phyloP scores from a whole-genome alignment of 176 grass and related monocot genomes.

The Miscanthus lutarioriparius region DNA sequence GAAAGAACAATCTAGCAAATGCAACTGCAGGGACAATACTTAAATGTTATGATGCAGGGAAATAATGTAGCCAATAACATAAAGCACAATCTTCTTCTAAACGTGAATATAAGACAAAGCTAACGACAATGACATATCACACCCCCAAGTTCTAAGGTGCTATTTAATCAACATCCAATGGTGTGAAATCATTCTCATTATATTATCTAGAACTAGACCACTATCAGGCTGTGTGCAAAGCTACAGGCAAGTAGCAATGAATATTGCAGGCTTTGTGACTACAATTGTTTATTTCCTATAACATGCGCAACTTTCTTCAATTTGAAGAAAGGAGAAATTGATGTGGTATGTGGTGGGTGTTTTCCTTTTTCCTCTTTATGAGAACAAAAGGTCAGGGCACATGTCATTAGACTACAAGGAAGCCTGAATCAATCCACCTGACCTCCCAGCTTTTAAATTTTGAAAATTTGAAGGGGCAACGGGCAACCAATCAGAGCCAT shows the following conservation, averaged over 20 bases:
- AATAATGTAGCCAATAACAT: neutral
- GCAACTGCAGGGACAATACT: conserved; percentile 62
- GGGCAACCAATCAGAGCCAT: neutral
- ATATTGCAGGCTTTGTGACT: neutral
- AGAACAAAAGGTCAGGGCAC: neutral
- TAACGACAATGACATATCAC: neutral
- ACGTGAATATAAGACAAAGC: neutral
- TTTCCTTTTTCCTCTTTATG: neutral
- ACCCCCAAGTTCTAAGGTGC: neutral
- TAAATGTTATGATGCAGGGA: neutral
- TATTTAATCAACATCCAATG: neutral
- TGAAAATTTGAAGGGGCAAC: neutral
- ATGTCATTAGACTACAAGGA: neutral
- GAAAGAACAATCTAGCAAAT: conserved; percentile 92
- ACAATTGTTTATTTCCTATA: conserved; percentile 6
- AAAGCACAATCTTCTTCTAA: neutral
- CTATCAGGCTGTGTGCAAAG: neutral
- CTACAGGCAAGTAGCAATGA: neutral
- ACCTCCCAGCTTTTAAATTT: neutral
- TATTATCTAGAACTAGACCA: neutral
- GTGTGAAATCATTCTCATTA: neutral
- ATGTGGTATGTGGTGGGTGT: neutral
- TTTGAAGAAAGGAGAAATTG: neutral
- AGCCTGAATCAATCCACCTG: neutral
- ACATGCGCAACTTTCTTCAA: neutral